Conservation (phyloP, 1,139 yeast species). For the Entelexis sorbosivorans region DNA sequence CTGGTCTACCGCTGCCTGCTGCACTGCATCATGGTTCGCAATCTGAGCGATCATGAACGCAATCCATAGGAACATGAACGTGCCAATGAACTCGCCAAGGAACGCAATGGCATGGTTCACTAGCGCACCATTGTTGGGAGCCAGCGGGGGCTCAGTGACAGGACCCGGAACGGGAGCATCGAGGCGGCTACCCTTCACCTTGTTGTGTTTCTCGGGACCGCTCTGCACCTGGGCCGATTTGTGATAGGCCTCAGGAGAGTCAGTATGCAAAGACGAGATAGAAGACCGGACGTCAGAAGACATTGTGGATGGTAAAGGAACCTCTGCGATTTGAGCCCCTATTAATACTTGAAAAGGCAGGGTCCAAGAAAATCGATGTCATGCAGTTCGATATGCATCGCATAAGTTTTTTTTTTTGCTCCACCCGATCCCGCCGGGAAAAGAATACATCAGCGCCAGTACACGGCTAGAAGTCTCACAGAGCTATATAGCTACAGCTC, state of each 20-base stretch:
- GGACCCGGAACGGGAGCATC: background rate
- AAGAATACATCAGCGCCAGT: background rate
- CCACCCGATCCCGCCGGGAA: background rate
- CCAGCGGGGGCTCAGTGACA: slow-evolving; percentile 1
- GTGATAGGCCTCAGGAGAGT: background rate
- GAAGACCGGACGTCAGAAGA: background rate
- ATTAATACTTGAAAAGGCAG: background rate
- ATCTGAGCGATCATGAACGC: slow-evolving; percentile 6
- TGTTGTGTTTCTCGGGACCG: background rate
- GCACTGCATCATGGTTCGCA: slow-evolving; percentile 2
- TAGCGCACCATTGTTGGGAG: slow-evolving; percentile 3
- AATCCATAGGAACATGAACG: slow-evolving; percentile 7
- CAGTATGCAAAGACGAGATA: background rate
- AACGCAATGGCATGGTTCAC: slow-evolving; percentile 4
- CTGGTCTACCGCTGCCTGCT: background rate
- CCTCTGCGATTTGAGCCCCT: background rate
- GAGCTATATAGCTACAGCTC: background rate
- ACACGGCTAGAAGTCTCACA: background rate
- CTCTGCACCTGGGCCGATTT: background rate
- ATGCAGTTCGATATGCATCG: background rate
- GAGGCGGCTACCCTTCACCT: background rate
- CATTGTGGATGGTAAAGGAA: background rate
- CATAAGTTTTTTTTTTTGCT: background rate
- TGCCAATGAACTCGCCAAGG: slow-evolving; percentile 4
- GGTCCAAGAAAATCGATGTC: background rate